A percentile compares a stretch with the other conserved stretches of the same genome.
Conservation (phyloP, 2,329 filamentous ascomycete genomes). For the Rugonectria rugulosa region DNA sequence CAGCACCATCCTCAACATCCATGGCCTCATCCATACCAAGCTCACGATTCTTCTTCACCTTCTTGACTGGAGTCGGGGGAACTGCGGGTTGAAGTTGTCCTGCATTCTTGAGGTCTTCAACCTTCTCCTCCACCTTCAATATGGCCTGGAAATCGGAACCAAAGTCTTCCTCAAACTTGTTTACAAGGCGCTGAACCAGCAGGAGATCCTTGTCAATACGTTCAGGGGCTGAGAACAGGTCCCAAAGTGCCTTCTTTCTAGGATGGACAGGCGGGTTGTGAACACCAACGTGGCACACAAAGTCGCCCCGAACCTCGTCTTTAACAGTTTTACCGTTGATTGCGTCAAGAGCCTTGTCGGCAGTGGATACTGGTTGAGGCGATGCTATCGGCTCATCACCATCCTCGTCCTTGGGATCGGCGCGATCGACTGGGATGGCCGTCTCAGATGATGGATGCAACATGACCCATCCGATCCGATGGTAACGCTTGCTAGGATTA, state of each 20-base stretch:
- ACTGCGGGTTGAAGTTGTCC: conserved; percentile 77
- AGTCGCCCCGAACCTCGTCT: conserved; percentile 91
- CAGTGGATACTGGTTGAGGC: conserved; percentile 63
- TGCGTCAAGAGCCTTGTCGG: conserved; percentile 89
- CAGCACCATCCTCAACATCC: conserved; percentile 71
- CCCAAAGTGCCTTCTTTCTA: conserved; percentile 95
- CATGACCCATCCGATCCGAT: conserved; percentile 98
- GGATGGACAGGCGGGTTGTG: conserved; percentile 88
- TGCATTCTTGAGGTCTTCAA: conserved; percentile 79
- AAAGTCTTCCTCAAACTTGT: conserved; percentile 85
- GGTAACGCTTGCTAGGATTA: conserved; percentile 95
- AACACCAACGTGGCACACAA: conserved; percentile 95
- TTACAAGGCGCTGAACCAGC: conserved; percentile 81
- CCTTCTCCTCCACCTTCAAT: conserved; percentile 82
- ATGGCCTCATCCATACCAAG: conserved; percentile 68
- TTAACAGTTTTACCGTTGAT: conserved; percentile 98
- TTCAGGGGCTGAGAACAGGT: conserved; percentile 93
- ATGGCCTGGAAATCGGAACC: conserved; percentile 80
- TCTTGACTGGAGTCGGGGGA: conserved; percentile 60
- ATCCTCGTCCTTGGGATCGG: conserved; percentile 76
- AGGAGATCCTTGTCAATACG: conserved; percentile 89
- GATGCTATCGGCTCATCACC: conserved; percentile 65
- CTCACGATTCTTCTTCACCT: conserved; percentile 67
- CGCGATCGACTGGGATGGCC: conserved; percentile 69
- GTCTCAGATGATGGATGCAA: conserved; percentile 80